Evolutionary conservation across 1,284 basidiomycete species (phyloP).

Genomic region (Puccinia novopanici): DNA sequence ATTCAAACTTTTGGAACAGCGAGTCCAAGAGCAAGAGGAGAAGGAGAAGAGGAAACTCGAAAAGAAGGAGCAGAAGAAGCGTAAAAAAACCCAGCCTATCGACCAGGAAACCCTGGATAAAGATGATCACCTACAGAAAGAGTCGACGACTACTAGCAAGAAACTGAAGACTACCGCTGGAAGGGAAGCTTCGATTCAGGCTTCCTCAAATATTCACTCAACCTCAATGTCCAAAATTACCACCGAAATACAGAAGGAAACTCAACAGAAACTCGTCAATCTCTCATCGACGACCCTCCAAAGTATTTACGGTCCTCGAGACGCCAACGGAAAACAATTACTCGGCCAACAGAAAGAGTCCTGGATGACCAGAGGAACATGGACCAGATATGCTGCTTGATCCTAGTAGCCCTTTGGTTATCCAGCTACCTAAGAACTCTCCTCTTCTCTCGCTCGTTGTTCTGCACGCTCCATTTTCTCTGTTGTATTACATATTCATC

Average conservation of each 20-base stretch:
- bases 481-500: no score
- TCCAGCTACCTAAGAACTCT: neutral
- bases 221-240: constrained; percentile 40
- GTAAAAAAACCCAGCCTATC: constrained; percentile 15
- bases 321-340: constrained; percentile 49
- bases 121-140: neutral
- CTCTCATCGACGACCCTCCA: constrained; percentile 37
- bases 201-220: constrained; percentile 26
- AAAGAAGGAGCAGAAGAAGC: constrained; percentile 48
- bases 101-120: neutral
- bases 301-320: constrained; percentile 50
- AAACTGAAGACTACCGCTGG: constrained; percentile 2
- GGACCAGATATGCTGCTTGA: constrained; percentile 50
- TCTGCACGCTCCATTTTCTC: no score
- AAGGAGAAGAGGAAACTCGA: constrained; percentile 44
- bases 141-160: neutral
- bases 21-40: constrained; percentile 33
- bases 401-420: neutral
- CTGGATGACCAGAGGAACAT: constrained; percentile 52
- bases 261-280: constrained; percentile 50
- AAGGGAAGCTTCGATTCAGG: constrained; percentile 2
- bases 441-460: neutral
- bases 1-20: constrained; percentile 35
- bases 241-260: constrained; percentile 44
- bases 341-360: constrained; percentile 51